phyloP scores from a whole-genome alignment of 805 yeast genomes.

The Monosporozyma yasuniensis region DNA sequence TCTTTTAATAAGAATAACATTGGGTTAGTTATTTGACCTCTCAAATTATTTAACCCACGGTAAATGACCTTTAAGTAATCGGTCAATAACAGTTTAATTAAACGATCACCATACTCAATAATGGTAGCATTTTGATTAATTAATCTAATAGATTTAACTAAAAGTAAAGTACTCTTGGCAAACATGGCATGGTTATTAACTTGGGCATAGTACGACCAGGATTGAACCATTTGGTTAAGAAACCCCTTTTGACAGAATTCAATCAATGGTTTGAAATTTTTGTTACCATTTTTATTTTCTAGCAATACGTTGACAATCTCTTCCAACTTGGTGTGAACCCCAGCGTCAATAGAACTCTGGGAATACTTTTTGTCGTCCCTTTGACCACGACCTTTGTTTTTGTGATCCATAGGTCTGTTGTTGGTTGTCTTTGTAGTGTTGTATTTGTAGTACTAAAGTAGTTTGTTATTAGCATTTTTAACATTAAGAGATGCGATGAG shows the following conservation, averaged over 20 bases:
- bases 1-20: slow-evolving; percentile 47
- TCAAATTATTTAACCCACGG: slow-evolving; percentile 51
- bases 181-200: slow-evolving; percentile 45
- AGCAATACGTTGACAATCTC: slow-evolving; percentile 15
- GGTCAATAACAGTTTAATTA: slow-evolving; percentile 43
- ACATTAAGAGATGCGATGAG: neutral
- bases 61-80: slow-evolving; percentile 56
- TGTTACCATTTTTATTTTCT: slow-evolving; percentile 10
- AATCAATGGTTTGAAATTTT: slow-evolving; percentile 21
- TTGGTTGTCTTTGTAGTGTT: neutral
- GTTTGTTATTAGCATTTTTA: neutral
- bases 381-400: neutral
- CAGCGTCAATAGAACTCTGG: slow-evolving; percentile 20
- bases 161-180: slow-evolving; percentile 34
- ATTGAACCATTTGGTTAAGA: slow-evolving; percentile 32
- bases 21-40: slow-evolving; percentile 54
- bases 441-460: neutral
- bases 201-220: slow-evolving; percentile 41
- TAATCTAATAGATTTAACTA: slow-evolving; percentile 32
- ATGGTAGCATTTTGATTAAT: slow-evolving; percentile 14
- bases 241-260: slow-evolving; percentile 32
- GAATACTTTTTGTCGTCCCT: slow-evolving; percentile 9
- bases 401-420: neutral
- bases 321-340: slow-evolving; percentile 22
- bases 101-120: slow-evolving; percentile 14